These are phyloP conservation scores for Epichloe elymi DNA, from an alignment of 2,329 filamentous ascomycete genomes.

Conservation along the genomic window DNA sequence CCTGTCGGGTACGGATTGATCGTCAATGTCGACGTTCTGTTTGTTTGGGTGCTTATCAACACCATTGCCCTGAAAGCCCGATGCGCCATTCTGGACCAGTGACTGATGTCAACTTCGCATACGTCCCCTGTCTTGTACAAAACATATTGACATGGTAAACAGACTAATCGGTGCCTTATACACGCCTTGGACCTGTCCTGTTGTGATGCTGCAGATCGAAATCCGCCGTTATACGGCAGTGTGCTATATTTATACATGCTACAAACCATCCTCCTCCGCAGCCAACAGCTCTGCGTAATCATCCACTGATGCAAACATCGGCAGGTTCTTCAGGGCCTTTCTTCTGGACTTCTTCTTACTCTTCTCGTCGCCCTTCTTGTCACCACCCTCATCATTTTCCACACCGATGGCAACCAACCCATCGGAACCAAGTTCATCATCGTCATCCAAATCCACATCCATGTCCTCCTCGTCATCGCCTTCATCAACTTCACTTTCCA, in stretches of 20 bases:
- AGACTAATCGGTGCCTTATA: neutral
- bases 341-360: slow-evolving; percentile 42
- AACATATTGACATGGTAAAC: no score
- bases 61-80: no score
- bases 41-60: no score
- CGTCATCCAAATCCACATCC: slow-evolving; percentile 25
- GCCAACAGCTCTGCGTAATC: slow-evolving; percentile 83
- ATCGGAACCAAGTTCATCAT: slow-evolving; percentile 29
- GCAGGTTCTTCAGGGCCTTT: slow-evolving; percentile 78
- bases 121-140: no score
- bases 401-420: slow-evolving; percentile 22
- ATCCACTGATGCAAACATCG: slow-evolving; percentile 84
- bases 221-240: neutral
- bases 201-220: neutral
- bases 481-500: slow-evolving; percentile 29
- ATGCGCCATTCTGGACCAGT: no score
- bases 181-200: neutral
- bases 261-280: slow-evolving; percentile 47
- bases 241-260: neutral
- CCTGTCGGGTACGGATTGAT: neutral
- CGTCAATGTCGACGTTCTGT: neutral
- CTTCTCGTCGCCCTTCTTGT: slow-evolving; percentile 50
- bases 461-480: slow-evolving; percentile 29
- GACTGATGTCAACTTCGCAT: no score
- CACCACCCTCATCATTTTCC: slow-evolving; percentile 30